Conservation (phyloP, 495 filamentous ascomycete species). For the Emericellopsis terricola region DNA sequence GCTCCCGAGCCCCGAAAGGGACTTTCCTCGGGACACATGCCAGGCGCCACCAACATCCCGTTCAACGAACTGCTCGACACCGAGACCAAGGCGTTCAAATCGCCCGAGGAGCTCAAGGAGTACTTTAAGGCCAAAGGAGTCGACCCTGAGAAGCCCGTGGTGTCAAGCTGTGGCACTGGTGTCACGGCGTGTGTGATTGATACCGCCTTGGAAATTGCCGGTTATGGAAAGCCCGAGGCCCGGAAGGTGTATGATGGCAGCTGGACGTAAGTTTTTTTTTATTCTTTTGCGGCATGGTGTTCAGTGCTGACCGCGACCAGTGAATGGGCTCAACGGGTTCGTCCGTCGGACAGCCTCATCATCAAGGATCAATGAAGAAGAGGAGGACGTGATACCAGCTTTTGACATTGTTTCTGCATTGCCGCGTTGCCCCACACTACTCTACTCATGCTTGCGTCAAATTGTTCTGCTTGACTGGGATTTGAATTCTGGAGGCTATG, state of each 20-base stretch:
- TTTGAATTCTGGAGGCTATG: not conserved
- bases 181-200: conserved; percentile 91
- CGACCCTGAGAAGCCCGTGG: conserved; percentile 67
- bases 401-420: not conserved
- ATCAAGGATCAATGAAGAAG: conserved; percentile 7
- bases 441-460: not conserved
- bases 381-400: conserved; percentile 1
- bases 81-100: conserved; percentile 60
- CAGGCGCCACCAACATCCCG: conserved; percentile 69
- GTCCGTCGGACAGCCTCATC: conserved; percentile 23
- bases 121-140: conserved; percentile 65
- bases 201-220: conserved; percentile 64
- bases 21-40: conserved; percentile 82
- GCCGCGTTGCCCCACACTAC: conserved; percentile 1
- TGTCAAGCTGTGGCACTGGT: conserved; percentile 81
- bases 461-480: conserved; percentile 1
- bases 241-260: conserved; percentile 85
- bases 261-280: conserved; percentile 64
- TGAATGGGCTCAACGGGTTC: conserved; percentile 52
- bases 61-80: conserved; percentile 68
- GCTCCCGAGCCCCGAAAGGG: conserved; percentile 78
- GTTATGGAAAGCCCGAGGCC: conserved; percentile 45
- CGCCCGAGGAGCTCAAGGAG: conserved; percentile 48
- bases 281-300: not conserved
- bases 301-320: no score